phyloP scores from a whole-genome alignment of 2,329 filamentous ascomycete species.

The Achaetomium macrosporum region DNA sequence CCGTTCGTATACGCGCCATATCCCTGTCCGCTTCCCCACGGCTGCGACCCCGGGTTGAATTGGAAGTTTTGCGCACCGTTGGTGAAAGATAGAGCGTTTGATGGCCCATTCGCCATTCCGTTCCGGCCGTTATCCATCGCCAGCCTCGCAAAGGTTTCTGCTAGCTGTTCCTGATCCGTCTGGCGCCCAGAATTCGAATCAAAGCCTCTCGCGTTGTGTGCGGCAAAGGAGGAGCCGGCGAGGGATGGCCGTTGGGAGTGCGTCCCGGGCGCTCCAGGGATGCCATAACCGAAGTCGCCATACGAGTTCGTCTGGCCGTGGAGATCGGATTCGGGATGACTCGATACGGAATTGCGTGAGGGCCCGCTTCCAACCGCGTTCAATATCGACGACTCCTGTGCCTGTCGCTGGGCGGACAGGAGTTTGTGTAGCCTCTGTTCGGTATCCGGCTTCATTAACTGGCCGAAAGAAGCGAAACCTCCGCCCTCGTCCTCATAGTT shows the following conservation, averaged over 20 bases:
- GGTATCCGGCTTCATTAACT: neutral
- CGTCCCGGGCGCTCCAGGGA: conserved; percentile 37
- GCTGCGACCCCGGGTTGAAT: conserved; percentile 42
- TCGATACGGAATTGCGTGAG: conserved; percentile 52
- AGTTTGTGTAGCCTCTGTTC: neutral
- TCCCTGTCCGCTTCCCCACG: conserved; percentile 38
- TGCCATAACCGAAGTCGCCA: conserved; percentile 28
- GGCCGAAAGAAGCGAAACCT: neutral
- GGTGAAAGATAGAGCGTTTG: conserved; percentile 22
- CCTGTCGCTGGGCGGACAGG: conserved; percentile 29
- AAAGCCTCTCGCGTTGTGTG: conserved; percentile 37
- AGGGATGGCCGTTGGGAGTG: conserved; percentile 43
- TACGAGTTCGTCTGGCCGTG: conserved; percentile 27
- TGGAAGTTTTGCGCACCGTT: conserved; percentile 36
- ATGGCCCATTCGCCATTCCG: neutral
- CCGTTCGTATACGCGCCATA: conserved; percentile 30
- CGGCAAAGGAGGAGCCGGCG: conserved; percentile 40
- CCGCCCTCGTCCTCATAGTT: neutral
- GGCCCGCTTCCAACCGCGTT: conserved; percentile 34
- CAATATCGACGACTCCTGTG: conserved; percentile 39
- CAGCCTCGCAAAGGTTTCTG: conserved; percentile 32
- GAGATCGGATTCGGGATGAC: conserved; percentile 43
- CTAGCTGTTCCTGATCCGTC: conserved; percentile 33
- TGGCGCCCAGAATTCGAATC: conserved; percentile 30
- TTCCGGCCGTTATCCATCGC: conserved; percentile 31